A percentile compares a stretch with the other conserved stretches of the same genome.
Evolutionary conservation across 2,329 filamentous ascomycete species (phyloP).

Genomic region (Trichoderma polysporum): DNA sequence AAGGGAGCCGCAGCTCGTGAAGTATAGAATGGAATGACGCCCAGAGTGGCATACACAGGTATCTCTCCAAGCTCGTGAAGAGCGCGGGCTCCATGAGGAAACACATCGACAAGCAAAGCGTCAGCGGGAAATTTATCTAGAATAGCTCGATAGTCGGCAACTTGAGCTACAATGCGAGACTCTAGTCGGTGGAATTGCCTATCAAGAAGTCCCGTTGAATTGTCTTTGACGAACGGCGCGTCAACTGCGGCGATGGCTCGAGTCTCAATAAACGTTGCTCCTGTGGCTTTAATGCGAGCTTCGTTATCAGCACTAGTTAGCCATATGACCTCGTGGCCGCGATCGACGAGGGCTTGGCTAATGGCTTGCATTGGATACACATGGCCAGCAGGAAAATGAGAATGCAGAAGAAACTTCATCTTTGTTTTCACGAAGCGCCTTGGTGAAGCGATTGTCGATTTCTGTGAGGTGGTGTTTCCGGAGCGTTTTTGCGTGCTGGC

Average conservation of each 20-base stretch:
- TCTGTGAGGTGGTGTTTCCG: background rate
- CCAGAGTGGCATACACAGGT: constrained; percentile 39
- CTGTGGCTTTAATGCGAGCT: constrained; percentile 34
- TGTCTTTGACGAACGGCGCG: constrained; percentile 29
- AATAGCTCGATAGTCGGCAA: constrained; percentile 37
- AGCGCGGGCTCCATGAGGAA: constrained; percentile 39
- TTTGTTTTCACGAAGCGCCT: background rate
- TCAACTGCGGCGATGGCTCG: constrained; percentile 34
- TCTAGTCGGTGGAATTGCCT: constrained; percentile 28
- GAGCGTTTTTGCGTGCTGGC: background rate
- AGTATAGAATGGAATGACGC: constrained; percentile 41
- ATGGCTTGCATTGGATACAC: constrained; percentile 42
- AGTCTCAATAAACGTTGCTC: constrained; percentile 37
- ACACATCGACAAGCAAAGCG: constrained; percentile 39
- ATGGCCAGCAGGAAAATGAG: constrained; percentile 42
- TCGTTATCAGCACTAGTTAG: constrained; percentile 37
- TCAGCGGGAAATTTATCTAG: constrained; percentile 33
- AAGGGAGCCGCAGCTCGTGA: constrained; percentile 32
- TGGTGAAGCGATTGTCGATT: background rate
- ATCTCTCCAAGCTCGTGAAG: constrained; percentile 37
- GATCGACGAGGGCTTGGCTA: constrained; percentile 37
- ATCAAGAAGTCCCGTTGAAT: constrained; percentile 36
- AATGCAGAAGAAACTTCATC: constrained; percentile 42
- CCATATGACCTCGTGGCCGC: constrained; percentile 42
- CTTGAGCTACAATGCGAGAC: constrained; percentile 36